phyloP scores from a whole-genome alignment of 768 basidiomycete species.

The Pulveroboletus sp. region DNA sequence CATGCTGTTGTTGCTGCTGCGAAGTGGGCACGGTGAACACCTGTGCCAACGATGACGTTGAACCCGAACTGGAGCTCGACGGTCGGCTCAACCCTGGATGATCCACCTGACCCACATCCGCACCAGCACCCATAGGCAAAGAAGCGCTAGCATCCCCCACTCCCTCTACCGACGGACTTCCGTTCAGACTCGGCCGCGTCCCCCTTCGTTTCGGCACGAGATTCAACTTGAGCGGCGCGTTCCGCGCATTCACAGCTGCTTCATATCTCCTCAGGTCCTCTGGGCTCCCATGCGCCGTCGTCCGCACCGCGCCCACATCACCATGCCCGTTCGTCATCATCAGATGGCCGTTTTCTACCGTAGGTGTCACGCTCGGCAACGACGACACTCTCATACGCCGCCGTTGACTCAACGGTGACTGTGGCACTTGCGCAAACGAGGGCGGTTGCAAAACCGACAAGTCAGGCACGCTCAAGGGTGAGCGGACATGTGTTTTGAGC shows the following conservation, averaged over 20 bases:
- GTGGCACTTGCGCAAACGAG: slow-evolving; percentile 17
- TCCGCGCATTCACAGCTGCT: slow-evolving; percentile 68
- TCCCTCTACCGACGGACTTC: slow-evolving; percentile 16
- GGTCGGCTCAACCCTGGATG: slow-evolving; percentile 31
- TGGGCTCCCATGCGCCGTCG: slow-evolving; percentile 40
- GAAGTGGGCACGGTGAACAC: slow-evolving; percentile 33
- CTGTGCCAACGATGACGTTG: slow-evolving; percentile 37
- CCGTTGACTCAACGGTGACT: slow-evolving; percentile 27
- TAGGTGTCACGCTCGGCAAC: slow-evolving; percentile 69
- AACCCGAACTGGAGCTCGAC: slow-evolving; percentile 30
- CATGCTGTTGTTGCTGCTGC: background rate
- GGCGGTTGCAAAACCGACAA: slow-evolving; percentile 5
- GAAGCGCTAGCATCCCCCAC: background rate
- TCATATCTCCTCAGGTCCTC: slow-evolving; percentile 73
- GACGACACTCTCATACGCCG: slow-evolving; percentile 57
- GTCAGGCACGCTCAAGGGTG: slow-evolving; percentile 46
- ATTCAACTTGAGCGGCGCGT: slow-evolving; percentile 54
- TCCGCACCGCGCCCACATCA: slow-evolving; percentile 27
- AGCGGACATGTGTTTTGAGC: slow-evolving; percentile 62
- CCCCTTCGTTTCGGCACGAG: slow-evolving; percentile 42
- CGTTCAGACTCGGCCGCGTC: slow-evolving; percentile 15
- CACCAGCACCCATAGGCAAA: background rate
- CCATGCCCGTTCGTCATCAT: slow-evolving; percentile 17
- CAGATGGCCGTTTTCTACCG: slow-evolving; percentile 26
- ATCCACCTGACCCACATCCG: slow-evolving; percentile 7